phyloP scores from a whole-genome alignment of 2,329 filamentous ascomycete species.

The Epichloe glyceriae region DNA sequence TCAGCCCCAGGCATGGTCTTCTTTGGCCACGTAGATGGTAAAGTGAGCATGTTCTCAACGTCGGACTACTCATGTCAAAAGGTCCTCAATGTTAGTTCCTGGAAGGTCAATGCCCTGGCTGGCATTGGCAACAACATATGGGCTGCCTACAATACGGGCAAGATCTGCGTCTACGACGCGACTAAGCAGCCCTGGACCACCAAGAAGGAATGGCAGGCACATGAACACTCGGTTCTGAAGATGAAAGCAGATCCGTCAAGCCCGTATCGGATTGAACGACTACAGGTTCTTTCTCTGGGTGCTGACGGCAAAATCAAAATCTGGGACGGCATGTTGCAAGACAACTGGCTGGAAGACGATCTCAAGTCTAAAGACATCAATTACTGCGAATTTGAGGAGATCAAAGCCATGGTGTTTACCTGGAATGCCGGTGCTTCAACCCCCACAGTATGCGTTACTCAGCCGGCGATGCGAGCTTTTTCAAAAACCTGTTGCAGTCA shows the following conservation, averaged over 20 bases:
- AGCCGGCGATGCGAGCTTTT: slow-evolving; percentile 67
- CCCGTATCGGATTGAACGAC: slow-evolving; percentile 70
- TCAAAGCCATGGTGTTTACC: slow-evolving; percentile 71
- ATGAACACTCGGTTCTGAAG: slow-evolving; percentile 68
- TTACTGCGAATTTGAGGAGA: slow-evolving; percentile 74
- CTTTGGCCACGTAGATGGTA: slow-evolving; percentile 86
- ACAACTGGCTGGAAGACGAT: slow-evolving; percentile 83
- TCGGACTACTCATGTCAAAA: slow-evolving; percentile 65
- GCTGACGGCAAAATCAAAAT: slow-evolving; percentile 71
- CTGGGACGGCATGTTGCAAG: slow-evolving; percentile 88
- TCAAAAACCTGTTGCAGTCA: slow-evolving; percentile 65
- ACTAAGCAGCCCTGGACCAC: slow-evolving; percentile 71
- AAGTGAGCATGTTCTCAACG: slow-evolving; percentile 83
- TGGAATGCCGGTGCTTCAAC: slow-evolving; percentile 98
- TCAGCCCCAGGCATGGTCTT: slow-evolving; percentile 69
- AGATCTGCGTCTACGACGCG: slow-evolving; percentile 86
- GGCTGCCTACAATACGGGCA: slow-evolving; percentile 91
- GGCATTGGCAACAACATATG: slow-evolving; percentile 75
- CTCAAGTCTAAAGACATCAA: slow-evolving; percentile 76
- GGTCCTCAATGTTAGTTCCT: slow-evolving; percentile 75
- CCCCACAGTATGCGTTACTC: slow-evolving; percentile 65
- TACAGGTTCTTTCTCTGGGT: slow-evolving; percentile 78
- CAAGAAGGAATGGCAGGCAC: slow-evolving; percentile 90
- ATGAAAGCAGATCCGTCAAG: slow-evolving; percentile 69
- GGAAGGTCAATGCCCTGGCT: slow-evolving; percentile 83